Conservation (phyloP, 371 early-diverging fungal genomes). For the Haplosporangium sp. region DNA sequence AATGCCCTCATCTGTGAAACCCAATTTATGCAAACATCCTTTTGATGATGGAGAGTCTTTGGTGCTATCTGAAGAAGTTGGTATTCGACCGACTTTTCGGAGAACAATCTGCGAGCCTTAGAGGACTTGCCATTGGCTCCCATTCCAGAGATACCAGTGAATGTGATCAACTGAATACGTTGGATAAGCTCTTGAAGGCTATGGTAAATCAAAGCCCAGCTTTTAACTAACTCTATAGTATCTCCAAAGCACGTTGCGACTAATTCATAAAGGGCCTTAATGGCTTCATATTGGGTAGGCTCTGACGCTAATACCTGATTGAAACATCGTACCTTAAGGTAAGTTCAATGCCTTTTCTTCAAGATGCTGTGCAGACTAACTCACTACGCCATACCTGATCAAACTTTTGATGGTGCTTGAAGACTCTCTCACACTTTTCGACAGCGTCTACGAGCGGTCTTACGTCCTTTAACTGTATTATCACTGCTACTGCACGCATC, state of each 20-base stretch:
- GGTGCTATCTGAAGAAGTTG: not conserved
- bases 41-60: constrained; percentile 15
- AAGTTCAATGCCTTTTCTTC: too few species aligned
- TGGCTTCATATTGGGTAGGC: constrained; percentile 13
- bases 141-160: not conserved
- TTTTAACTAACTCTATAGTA: constrained; percentile 26
- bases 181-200: constrained; percentile 28
- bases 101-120: constrained; percentile 24
- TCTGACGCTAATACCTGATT: constrained; percentile 22
- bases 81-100: constrained; percentile 1
- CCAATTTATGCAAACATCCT: constrained; percentile 32
- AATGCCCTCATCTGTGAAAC: constrained; percentile 27
- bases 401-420: constrained; percentile 18
- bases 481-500: constrained; percentile 20
- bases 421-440: constrained; percentile 39
- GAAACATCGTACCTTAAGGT: not conserved
- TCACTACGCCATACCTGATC: constrained; percentile 18
- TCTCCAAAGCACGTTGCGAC: constrained; percentile 18
- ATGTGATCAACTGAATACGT: constrained; percentile 5
- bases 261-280: constrained; percentile 21
- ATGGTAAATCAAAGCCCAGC: constrained; percentile 33
- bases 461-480: constrained; percentile 19
- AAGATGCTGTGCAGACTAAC: not conserved
- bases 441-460: not conserved
- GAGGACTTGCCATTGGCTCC: constrained; percentile 8